A percentile compares a stretch with the other conserved stretches of the same genome.
phyloP scores from a whole-genome alignment of 2,329 filamentous ascomycete genomes.

The Trichoderma brevicompactum region DNA sequence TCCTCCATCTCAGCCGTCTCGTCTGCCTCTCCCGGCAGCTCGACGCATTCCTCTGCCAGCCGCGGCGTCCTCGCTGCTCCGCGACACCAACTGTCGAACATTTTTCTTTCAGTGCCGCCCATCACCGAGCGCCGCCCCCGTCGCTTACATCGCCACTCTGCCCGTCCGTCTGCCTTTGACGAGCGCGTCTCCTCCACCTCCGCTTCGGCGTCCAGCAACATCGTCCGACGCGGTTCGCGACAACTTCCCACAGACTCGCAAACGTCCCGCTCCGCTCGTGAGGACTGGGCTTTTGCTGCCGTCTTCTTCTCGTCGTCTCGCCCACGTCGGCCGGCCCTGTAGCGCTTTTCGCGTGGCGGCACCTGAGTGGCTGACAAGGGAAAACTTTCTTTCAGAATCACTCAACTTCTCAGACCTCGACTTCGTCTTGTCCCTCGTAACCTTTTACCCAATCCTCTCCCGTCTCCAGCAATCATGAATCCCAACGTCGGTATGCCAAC shows the following conservation, averaged over 20 bases:
- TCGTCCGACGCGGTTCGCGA: conserved; percentile 26
- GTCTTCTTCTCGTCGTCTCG: conserved; percentile 37
- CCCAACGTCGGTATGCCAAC: conserved; percentile 67
- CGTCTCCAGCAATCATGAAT: conserved; percentile 64
- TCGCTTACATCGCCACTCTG: conserved; percentile 19
- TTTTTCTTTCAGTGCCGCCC: conserved; percentile 7
- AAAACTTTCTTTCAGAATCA: conserved; percentile 17
- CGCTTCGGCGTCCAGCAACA: background rate
- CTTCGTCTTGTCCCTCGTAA: background rate
- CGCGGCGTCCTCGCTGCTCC: conserved; percentile 23
- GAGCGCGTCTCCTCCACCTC: conserved; percentile 24
- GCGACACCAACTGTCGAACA: conserved; percentile 16
- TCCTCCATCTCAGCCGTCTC: conserved; percentile 15
- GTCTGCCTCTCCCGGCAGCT: background rate
- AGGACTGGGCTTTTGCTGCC: conserved; percentile 9
- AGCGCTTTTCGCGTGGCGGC: conserved; percentile 43
- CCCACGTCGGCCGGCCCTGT: conserved; percentile 42
- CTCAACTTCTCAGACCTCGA: conserved; percentile 29
- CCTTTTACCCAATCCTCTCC: background rate
- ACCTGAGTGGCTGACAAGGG: conserved; percentile 41
- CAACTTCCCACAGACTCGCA: background rate
- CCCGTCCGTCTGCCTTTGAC: conserved; percentile 4
- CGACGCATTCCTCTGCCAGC: conserved; percentile 2
- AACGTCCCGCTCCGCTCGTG: background rate
- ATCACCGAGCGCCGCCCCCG: conserved; percentile 20